Evolutionary conservation across 2,329 filamentous ascomycete genomes (phyloP).

Genomic region (Aspergillus novoparasiticus): DNA sequence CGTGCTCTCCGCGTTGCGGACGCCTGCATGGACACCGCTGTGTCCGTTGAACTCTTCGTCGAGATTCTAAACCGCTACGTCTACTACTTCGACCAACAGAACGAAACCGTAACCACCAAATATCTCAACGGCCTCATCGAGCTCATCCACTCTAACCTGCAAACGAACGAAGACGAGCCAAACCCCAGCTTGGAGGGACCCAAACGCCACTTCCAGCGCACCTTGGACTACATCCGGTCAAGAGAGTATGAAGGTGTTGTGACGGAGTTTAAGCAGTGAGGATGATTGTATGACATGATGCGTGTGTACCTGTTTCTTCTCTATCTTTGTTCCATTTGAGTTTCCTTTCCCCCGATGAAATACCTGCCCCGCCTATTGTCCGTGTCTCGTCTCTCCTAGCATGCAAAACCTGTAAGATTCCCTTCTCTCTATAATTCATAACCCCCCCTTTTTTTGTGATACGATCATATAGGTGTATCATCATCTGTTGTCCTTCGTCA

Average conservation of each 20-base stretch:
- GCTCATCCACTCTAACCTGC: constrained; percentile 94
- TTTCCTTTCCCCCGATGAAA: constrained; percentile 11
- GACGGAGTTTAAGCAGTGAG: constrained; percentile 59
- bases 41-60: constrained; percentile 96
- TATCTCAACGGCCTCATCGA: constrained; percentile 98
- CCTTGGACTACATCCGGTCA: constrained; percentile 87
- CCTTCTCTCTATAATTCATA: not conserved
- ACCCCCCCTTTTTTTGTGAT: constrained; percentile 8
- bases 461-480: constrained; percentile 32
- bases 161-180: constrained; percentile 68
- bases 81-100: constrained; percentile 99
- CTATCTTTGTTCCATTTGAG: constrained; percentile 9
- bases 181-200: constrained; percentile 83
- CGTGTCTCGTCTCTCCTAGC: constrained; percentile 10
- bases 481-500: constrained; percentile 20
- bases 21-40: constrained; percentile 97
- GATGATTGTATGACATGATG: constrained; percentile 16
- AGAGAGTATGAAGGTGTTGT: constrained; percentile 93
- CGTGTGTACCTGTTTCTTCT: constrained; percentile 17
- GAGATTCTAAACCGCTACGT: constrained; percentile 98
- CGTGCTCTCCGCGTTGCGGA: constrained; percentile 93
- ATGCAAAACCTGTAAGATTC: constrained; percentile 8
- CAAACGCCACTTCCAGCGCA: constrained; percentile 90
- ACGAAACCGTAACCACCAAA: constrained; percentile 96
- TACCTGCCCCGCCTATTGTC: constrained; percentile 5